Percentiles rank a stretch among this genome's conserved stretches.
These are phyloP conservation scores for Melampsora americana DNA, from an alignment of 1,284 basidiomycete species.

Conservation along the genomic window DNA sequence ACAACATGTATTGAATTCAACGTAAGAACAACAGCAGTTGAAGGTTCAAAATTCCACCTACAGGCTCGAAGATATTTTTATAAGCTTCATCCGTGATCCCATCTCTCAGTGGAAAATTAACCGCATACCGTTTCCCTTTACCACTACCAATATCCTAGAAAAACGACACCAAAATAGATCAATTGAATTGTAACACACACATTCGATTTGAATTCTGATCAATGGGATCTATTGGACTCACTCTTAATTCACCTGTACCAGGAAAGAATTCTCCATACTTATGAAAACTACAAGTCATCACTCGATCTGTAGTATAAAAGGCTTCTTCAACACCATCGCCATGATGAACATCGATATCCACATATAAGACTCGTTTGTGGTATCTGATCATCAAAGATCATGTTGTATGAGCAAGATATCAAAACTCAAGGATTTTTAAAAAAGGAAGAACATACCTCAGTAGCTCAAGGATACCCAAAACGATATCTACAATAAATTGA, in stretches of 20 bases:
- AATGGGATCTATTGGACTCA: slow-evolving; percentile 56
- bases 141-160: slow-evolving; percentile 42
- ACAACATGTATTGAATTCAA: neutral
- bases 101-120: slow-evolving; percentile 93
- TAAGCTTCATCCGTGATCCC: slow-evolving; percentile 96
- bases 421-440: too few species aligned
- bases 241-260: slow-evolving; percentile 90
- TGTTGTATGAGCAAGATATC: neutral
- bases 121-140: slow-evolving; percentile 63
- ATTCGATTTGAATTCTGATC: neutral
- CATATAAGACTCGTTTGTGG: slow-evolving; percentile 90
- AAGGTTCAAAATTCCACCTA: slow-evolving; percentile 56
- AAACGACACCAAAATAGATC: neutral
- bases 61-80: slow-evolving; percentile 91
- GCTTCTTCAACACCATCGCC: slow-evolving; percentile 99
- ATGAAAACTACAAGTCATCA: slow-evolving; percentile 98
- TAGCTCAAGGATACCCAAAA: slow-evolving; percentile 91
- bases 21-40: neutral
- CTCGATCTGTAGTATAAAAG: slow-evolving; percentile 96
- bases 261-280: slow-evolving; percentile 99
- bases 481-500: slow-evolving; percentile 69
- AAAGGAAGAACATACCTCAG: slow-evolving; percentile 66
- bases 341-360: slow-evolving; percentile 98
- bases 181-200: neutral
- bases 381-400: slow-evolving; percentile 63